Conservation (phyloP, 768 basidiomycete species). For the Phylloporus scabripes region DNA sequence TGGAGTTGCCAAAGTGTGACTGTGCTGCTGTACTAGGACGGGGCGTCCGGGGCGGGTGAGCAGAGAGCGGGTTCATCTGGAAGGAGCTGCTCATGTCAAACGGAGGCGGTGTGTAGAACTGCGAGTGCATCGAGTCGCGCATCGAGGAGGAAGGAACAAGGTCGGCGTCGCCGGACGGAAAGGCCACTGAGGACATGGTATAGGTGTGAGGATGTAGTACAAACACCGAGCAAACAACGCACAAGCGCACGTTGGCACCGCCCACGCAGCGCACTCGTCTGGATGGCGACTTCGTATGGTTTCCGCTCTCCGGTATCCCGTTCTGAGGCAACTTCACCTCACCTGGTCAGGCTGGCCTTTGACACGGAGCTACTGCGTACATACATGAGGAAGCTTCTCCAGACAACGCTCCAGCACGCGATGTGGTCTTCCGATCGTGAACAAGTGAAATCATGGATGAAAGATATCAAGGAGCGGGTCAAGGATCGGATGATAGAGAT, state of each 20-base stretch:
- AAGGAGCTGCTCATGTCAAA: constrained; percentile 62
- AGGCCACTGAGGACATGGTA: constrained; percentile 63
- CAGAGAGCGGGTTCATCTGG: constrained; percentile 77
- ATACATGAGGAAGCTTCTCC: constrained; percentile 79
- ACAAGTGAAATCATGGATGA: constrained; percentile 68
- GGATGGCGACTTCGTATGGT: constrained; percentile 30
- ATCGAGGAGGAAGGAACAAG: constrained; percentile 36
- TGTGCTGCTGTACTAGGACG: constrained; percentile 31
- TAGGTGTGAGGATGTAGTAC: constrained; percentile 4
- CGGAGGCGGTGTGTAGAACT: constrained; percentile 47
- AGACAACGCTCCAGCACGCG: constrained; percentile 57
- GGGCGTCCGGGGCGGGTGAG: constrained; percentile 75
- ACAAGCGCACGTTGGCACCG: neutral
- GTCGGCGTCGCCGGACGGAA: constrained; percentile 43
- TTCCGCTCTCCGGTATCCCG: constrained; percentile 59
- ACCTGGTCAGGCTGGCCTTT: constrained; percentile 49
- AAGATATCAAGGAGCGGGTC: constrained; percentile 77
- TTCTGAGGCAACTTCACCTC: constrained; percentile 50
- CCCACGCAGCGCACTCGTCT: neutral
- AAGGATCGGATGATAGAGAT: constrained; percentile 86
- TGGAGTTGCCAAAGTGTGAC: constrained; percentile 21
- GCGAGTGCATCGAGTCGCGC: constrained; percentile 36
- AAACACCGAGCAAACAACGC: constrained; percentile 27
- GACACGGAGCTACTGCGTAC: constrained; percentile 67
- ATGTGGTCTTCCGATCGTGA: constrained; percentile 70